Base-by-base conservation (phyloP, 1,284 basidiomycete genomes). In the Mrakiaceae sp. region DNA sequence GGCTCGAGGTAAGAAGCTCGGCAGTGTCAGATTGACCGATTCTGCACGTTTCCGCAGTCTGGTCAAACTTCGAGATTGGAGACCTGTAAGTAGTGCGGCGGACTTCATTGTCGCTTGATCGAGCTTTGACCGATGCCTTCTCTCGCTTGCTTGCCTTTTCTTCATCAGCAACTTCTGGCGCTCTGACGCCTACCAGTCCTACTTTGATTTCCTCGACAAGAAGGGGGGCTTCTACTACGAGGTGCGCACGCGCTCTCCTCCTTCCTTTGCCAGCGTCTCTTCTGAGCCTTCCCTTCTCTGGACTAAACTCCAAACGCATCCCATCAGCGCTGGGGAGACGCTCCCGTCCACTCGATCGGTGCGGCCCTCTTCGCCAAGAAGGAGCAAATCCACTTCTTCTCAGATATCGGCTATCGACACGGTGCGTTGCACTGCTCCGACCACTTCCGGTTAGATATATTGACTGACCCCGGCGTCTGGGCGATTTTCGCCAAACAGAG, bases 221-320 rank as follows among this genome's bases (percentile, higher is more conserved):
- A 82, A 82, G 60, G 91, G 90, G n/a, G 90, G 90, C 5, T 90
- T 90, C 72, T 89, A 88, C 74, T 91, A 90, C 70, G 88, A 91
- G 52, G 44, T 27, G 6, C 11, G 48, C 81, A 47, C 27, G 27
- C 27, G 27, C 27, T 27, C 27, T 27, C 53, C 10, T 27, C 27
- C 27, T 27, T 27, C 27, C 27, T 55, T 55, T 55, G 53, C n/a
- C 10, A n/a, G n/a, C 53, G 39, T 11, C 9, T 27, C 53, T 83
- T 83, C 46, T 61, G 75, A 69, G 56, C 5, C 39, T 10, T 55
- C 39, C 9, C 27, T 55, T 10, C 10, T 9, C 9, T 27, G 27
- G 27, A 27, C 27, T 27, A 27, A 27, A 27, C 27, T 27, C 27
- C 27, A 27, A 27, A 27, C 27, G 27, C 27, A 27, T 27, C 27